These are phyloP conservation scores for Rosa lucieae DNA, from an alignment of 306 rosid species.

Conservation along the genomic window DNA sequence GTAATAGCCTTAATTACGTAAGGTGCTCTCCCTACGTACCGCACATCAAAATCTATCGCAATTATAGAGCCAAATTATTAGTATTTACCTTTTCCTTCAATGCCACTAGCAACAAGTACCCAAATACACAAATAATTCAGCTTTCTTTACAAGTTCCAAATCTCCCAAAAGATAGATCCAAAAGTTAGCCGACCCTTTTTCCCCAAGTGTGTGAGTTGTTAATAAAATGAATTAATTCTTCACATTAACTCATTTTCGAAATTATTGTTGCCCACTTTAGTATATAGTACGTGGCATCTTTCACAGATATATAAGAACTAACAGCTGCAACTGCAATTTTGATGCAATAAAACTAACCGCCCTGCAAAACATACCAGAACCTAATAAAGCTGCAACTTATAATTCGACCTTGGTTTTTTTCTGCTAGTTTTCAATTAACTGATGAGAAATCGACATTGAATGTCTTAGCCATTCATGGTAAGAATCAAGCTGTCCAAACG, in stretches of 20 bases:
- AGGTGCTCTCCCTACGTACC: neutral
- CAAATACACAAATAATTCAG: conserved; percentile 8
- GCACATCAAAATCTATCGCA: neutral
- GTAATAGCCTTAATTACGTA: neutral
- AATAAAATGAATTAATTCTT: neutral
- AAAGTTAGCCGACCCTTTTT: neutral
- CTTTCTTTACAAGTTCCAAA: neutral
- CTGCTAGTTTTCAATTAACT: neutral
- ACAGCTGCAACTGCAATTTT: conserved; percentile 2
- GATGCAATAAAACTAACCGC: conserved; percentile 13
- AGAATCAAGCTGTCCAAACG: conserved; percentile 12
- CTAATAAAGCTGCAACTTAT: conserved; percentile 1
- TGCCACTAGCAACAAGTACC: neutral
- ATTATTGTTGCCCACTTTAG: conserved; percentile 15
- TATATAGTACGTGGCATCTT: conserved; percentile 24
- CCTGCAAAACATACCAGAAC: conserved; percentile 7
- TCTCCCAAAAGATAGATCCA: neutral
- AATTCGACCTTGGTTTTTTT: neutral
- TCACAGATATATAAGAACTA: conserved; percentile 20
- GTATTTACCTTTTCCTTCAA: neutral
- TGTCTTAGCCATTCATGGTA: conserved; percentile 7
- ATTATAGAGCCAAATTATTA: neutral
- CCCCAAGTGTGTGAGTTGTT: neutral
- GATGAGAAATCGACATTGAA: conserved; percentile 15
- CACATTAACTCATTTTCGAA: conserved; percentile 4